A percentile compares a stretch with the other conserved stretches of the same genome.
phyloP scores from a whole-genome alignment of 208 protist species.

The Leishmania mexicana region DNA sequence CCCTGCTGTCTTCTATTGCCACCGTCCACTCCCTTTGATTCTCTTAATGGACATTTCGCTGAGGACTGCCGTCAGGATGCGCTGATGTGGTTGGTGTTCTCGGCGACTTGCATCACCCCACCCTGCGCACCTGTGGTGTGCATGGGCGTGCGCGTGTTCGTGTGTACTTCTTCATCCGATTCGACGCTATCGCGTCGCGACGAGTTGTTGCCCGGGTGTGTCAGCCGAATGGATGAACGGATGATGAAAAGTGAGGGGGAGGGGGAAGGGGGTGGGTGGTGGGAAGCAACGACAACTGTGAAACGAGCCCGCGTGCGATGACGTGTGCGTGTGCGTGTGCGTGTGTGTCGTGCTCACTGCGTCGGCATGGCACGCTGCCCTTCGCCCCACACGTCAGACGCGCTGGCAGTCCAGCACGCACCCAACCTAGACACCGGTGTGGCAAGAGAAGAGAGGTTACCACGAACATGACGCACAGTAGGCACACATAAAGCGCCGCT shows the following conservation, averaged over 20 bases:
- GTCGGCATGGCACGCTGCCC: not conserved
- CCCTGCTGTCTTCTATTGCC: not conserved
- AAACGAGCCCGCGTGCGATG: not conserved
- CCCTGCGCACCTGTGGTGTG: not conserved
- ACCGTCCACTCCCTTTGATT: not conserved
- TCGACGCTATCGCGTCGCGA: not conserved
- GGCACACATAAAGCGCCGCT: too few relatives aligned
- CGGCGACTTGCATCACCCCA: not conserved
- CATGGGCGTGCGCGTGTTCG: not conserved
- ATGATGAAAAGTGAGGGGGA: not conserved
- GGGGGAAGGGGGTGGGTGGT: too few relatives aligned
- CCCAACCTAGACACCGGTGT: too few relatives aligned
- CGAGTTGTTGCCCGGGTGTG: not conserved
- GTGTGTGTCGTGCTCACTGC: not conserved
- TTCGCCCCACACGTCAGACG: not conserved
- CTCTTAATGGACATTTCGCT: not conserved
- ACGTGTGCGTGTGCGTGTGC: not conserved
- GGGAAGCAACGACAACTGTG: not conserved
- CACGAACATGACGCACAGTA: too few relatives aligned
- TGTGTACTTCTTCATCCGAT: not conserved
- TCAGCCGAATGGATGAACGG: not conserved
- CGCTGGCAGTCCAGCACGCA: not conserved
- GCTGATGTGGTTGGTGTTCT: not conserved
- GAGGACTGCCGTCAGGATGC: not conserved
- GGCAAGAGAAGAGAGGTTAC: too few relatives aligned